Evolutionary conservation across 352 stramenopile genomes (phyloP).

Genomic region (Phytophthora pinifolia): DNA sequence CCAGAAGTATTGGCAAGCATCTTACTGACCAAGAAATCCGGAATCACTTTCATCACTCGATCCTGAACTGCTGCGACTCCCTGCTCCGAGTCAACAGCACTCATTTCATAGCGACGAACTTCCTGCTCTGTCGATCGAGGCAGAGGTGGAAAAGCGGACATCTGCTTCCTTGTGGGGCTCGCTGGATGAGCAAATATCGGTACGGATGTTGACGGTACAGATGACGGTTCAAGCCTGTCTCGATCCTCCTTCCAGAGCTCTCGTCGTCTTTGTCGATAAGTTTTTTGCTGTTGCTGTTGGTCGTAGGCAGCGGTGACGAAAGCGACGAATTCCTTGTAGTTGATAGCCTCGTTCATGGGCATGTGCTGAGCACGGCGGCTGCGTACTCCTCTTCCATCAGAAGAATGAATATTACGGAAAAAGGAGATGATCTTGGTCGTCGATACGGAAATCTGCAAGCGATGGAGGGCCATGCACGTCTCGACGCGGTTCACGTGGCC

Average conservation of each 20-base stretch:
- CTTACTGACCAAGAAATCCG: conserved; percentile 35
- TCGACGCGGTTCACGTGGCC: conserved; percentile 74
- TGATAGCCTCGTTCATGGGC: conserved; percentile 66
- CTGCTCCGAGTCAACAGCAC: conserved; percentile 7
- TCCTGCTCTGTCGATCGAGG: conserved; percentile 6
- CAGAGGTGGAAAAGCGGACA: not conserved
- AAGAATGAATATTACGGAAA: conserved; percentile 53
- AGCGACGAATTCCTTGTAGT: conserved; percentile 74
- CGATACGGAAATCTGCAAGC: conserved; percentile 61
- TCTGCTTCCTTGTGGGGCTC: not conserved
- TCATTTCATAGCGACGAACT: conserved; percentile 24
- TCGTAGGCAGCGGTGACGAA: conserved; percentile 64
- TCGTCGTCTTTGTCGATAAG: not conserved
- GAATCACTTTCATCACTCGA: conserved; percentile 29
- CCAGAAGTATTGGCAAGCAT: conserved; percentile 22
- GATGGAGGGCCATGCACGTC: conserved; percentile 69
- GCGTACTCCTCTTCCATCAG: conserved; percentile 4
- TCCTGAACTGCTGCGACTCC: conserved; percentile 12
- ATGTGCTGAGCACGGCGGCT: conserved; percentile 12
- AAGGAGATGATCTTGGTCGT: conserved; percentile 65
- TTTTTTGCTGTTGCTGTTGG: conserved; percentile 29
- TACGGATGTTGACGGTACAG: conserved; percentile 20
- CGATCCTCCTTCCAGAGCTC: conserved; percentile 3
- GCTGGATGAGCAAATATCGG: conserved; percentile 25
- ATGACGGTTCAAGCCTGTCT: not conserved